These are phyloP conservation scores for Paulownia fortunei DNA, from an alignment of 257 asterid species.

Conservation along the genomic window DNA sequence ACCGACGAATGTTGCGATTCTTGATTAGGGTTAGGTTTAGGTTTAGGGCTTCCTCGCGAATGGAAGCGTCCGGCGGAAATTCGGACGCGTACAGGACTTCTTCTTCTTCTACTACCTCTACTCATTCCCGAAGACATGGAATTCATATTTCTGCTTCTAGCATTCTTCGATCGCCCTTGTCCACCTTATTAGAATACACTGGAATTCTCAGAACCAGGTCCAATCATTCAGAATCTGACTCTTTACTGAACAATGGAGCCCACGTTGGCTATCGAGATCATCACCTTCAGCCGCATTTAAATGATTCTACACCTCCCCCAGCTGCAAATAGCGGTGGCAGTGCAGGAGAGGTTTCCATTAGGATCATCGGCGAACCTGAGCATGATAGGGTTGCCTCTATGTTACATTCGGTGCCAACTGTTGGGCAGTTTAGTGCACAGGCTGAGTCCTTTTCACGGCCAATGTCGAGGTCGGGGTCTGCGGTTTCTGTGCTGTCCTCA, in stretches of 20 bases:
- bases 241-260: slow-evolving; percentile 41
- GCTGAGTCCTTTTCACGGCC: slow-evolving; percentile 47
- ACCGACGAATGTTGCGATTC: slow-evolving; percentile 9
- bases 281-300: slow-evolving; percentile 41
- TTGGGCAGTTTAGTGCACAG: slow-evolving; percentile 41
- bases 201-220: slow-evolving; percentile 61
- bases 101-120: slow-evolving; percentile 36
- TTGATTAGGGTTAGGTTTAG: slow-evolving; percentile 63
- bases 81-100: slow-evolving; percentile 68
- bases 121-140: slow-evolving; percentile 60
- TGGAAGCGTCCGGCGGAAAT: slow-evolving; percentile 80
- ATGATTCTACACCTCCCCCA: slow-evolving; percentile 43
- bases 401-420: slow-evolving; percentile 39
- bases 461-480: slow-evolving; percentile 59
- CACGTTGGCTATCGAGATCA: slow-evolving; percentile 40
- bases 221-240: slow-evolving; percentile 48
- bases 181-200: slow-evolving; percentile 72
- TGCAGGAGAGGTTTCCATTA: slow-evolving; percentile 81
- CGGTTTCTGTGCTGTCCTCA: slow-evolving; percentile 52
- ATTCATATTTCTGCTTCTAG: slow-evolving; percentile 58
- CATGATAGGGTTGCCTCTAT: slow-evolving; percentile 47
- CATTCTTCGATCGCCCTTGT: slow-evolving; percentile 69
- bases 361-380: slow-evolving; percentile 66
- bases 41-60: slow-evolving; percentile 55
- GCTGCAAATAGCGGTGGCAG: slow-evolving; percentile 29